These are phyloP conservation scores for Colletotrichum paranaense DNA, from an alignment of 2,329 filamentous ascomycete genomes.

Conservation along the genomic window DNA sequence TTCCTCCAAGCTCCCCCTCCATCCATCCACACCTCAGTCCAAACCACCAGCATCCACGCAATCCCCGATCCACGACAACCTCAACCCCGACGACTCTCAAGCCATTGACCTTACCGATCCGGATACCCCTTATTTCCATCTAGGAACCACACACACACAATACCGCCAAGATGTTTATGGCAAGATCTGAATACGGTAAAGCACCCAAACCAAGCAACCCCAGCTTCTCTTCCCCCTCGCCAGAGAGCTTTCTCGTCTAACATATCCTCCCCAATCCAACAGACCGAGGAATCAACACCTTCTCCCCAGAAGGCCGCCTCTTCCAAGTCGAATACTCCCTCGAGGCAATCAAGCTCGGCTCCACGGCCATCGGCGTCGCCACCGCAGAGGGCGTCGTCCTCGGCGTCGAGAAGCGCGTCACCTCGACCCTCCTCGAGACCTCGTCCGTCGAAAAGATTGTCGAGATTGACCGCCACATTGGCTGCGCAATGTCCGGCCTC, in stretches of 20 bases:
- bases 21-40: conserved; percentile 12
- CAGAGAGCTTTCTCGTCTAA: conserved; percentile 17
- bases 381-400: conserved; percentile 96
- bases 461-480: conserved; percentile 98
- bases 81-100: conserved; percentile 4
- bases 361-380: conserved; percentile 96
- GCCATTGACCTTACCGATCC: conserved; percentile 6
- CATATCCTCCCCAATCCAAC: neutral
- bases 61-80: conserved; percentile 15
- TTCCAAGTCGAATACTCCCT: conserved; percentile 99
- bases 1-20: conserved; percentile 29
- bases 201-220: conserved; percentile 37
- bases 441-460: conserved; percentile 99
- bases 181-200: conserved; percentile 99
- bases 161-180: conserved; percentile 93
- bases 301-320: conserved; percentile 98
- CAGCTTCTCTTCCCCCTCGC: conserved; percentile 33
- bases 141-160: conserved; percentile 41
- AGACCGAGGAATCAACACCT: conserved; percentile 69
- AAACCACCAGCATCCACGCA: conserved; percentile 13
- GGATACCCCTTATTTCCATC: neutral
- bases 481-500: conserved; percentile 97
- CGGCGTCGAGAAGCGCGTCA: conserved; percentile 98
- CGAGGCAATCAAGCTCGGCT: conserved; percentile 99
- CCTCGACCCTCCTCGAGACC: conserved; percentile 95